These are phyloP conservation scores for Eimeria falciformis DNA, from an alignment of 169 alveolate genomes.

Conservation along the genomic window DNA sequence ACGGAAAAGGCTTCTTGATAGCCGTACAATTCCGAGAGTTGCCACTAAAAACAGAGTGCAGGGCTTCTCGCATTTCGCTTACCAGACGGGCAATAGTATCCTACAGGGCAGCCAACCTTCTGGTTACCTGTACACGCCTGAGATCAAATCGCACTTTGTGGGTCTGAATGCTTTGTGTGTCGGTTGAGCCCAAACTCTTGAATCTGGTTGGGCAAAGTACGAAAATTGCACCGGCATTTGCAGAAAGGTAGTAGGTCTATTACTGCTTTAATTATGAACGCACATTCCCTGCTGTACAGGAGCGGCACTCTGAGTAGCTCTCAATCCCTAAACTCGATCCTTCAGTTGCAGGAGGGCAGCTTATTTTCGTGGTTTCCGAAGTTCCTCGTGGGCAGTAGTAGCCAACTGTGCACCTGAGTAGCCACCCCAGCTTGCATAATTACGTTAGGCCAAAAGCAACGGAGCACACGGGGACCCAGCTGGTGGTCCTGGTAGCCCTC, in stretches of 20 bases:
- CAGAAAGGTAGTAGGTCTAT: too few relatives aligned
- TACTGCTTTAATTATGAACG: neutral
- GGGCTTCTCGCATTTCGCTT: too few relatives aligned
- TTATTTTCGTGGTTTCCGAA: neutral
- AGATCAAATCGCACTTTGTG: neutral
- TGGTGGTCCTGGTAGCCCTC: too few relatives aligned
- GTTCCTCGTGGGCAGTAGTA: slow-evolving; percentile 55
- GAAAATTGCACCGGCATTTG: too few relatives aligned
- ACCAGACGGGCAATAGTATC: slow-evolving; percentile 58
- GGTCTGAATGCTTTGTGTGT: neutral
- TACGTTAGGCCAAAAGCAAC: too few relatives aligned
- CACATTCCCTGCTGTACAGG: slow-evolving; percentile 27
- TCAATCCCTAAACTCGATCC: neutral
- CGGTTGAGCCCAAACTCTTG: too few relatives aligned
- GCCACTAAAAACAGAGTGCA: too few relatives aligned
- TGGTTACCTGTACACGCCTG: neutral
- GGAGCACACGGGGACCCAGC: too few relatives aligned
- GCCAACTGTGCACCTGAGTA: slow-evolving; percentile 35
- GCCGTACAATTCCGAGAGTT: too few relatives aligned
- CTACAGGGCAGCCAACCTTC: slow-evolving; percentile 14
- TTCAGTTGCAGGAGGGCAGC: slow-evolving; percentile 54
- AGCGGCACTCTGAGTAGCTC: neutral
- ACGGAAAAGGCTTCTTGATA: too few relatives aligned
- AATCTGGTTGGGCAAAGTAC: too few relatives aligned
- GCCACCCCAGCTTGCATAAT: neutral